Percentiles rank a stretch among this genome's conserved stretches.
phyloP scores from a whole-genome alignment of 805 yeast genomes.

The Myxozyma monticola region DNA sequence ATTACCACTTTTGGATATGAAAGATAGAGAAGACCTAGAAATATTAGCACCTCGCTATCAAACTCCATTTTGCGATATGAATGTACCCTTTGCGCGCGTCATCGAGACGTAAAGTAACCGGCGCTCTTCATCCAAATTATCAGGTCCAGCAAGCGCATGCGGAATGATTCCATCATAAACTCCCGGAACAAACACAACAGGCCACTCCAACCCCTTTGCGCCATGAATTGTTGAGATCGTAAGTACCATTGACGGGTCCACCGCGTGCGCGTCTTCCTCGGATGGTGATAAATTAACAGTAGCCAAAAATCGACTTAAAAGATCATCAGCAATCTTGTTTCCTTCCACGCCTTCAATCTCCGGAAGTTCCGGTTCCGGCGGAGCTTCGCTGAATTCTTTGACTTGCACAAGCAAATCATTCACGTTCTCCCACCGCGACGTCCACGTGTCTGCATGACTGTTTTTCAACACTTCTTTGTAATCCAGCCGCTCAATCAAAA shows the following conservation, averaged over 20 bases:
- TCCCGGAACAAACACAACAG: conserved; percentile 80
- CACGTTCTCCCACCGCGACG: conserved; percentile 30
- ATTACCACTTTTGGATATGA: conserved; percentile 6
- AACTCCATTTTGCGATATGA: conserved; percentile 36
- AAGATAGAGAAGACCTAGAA: conserved; percentile 9
- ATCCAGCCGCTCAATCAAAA: conserved; percentile 13
- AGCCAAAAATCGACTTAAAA: conserved; percentile 19
- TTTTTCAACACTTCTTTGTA: conserved; percentile 12
- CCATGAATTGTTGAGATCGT: conserved; percentile 83
- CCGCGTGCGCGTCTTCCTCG: conserved; percentile 11
- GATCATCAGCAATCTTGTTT: conserved; percentile 1
- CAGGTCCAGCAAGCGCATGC: conserved; percentile 39
- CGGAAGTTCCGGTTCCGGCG: conserved; percentile 14
- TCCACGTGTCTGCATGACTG: conserved; percentile 22
- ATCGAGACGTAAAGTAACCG: conserved; percentile 84
- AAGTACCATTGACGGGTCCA: conserved; percentile 36
- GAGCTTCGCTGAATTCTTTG: conserved; percentile 2
- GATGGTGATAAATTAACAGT: conserved; percentile 22
- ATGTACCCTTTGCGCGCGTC: conserved; percentile 70
- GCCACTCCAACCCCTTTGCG: conserved; percentile 95
- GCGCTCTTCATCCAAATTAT: conserved; percentile 67
- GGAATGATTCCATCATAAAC: conserved; percentile 68
- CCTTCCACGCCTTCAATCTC: conserved; percentile 11
- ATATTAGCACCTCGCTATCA: background rate
- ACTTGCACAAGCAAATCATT: conserved; percentile 18